phyloP scores from a whole-genome alignment of 2,329 filamentous ascomycete genomes.

The Fusarium proliferatum region DNA sequence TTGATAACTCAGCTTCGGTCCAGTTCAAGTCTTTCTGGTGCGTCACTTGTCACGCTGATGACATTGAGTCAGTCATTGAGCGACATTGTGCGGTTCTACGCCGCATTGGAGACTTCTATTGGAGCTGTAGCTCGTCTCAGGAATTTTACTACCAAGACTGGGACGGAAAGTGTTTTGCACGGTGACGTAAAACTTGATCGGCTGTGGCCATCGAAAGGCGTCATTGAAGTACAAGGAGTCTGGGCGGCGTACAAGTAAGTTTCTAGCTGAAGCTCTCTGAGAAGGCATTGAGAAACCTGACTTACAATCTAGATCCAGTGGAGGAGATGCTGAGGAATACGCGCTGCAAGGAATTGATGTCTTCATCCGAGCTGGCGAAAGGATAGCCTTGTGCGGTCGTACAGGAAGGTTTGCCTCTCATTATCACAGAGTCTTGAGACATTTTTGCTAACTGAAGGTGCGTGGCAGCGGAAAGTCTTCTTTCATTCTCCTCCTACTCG shows the following conservation, averaged over 20 bases:
- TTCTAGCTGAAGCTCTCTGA: too few relatives aligned
- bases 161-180: neutral
- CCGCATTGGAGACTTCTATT: neutral
- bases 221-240: neutral
- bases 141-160: neutral
- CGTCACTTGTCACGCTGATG: neutral
- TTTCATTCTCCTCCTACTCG: neutral
- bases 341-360: neutral
- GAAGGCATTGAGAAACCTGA: neutral
- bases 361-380: neutral
- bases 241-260: neutral
- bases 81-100: neutral
- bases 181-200: neutral
- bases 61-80: neutral
- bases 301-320: neutral
- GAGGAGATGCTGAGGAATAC: neutral
- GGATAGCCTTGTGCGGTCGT: neutral
- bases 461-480: neutral
- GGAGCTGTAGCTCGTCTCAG: neutral
- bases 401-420: neutral
- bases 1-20: neutral
- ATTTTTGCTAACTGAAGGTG: accelerated
- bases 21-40: neutral
- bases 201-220: neutral
- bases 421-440: accelerated